Percentiles rank a stretch among this genome's conserved stretches.
phyloP scores from a whole-genome alignment of 257 asterid species.

The Scutellaria barbata region DNA sequence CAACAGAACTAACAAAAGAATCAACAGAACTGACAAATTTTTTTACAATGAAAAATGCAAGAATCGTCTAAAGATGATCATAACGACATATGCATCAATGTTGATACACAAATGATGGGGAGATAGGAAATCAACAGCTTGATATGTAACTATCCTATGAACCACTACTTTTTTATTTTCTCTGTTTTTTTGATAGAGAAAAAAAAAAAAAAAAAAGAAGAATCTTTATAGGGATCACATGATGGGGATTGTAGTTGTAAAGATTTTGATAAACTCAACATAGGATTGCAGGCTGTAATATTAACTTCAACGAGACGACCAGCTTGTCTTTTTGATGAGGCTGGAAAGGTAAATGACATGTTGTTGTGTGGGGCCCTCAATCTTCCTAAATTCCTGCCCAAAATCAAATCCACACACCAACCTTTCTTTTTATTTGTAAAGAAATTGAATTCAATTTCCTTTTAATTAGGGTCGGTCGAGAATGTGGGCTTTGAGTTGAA shows the following conservation, averaged over 20 bases:
- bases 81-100: too few species aligned
- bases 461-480: conserved; percentile 47
- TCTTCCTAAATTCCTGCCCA: conserved; percentile 26
- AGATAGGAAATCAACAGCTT: too few species aligned
- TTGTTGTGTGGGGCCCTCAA: conserved; percentile 32
- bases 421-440: conserved; percentile 28
- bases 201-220: not conserved
- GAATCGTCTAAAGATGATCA: too few species aligned
- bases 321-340: conserved; percentile 37
- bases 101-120: too few species aligned
- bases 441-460: conserved; percentile 30
- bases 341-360: conserved; percentile 46
- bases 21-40: too few species aligned
- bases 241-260: conserved; percentile 65
- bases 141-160: not conserved
- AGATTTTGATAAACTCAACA: conserved; percentile 42
- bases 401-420: conserved; percentile 29
- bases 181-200: not conserved
- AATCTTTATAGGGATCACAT: conserved; percentile 33
- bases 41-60: too few species aligned
- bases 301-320: too few species aligned
- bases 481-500: conserved; percentile 49
- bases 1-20: too few species aligned
- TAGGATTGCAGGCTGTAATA: conserved; percentile 34
- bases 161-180: not conserved